A percentile compares a stretch with the other conserved stretches of the same genome.
Evolutionary conservation across 768 basidiomycete species (phyloP).

Genomic region (Cyclocybe aegerita): DNA sequence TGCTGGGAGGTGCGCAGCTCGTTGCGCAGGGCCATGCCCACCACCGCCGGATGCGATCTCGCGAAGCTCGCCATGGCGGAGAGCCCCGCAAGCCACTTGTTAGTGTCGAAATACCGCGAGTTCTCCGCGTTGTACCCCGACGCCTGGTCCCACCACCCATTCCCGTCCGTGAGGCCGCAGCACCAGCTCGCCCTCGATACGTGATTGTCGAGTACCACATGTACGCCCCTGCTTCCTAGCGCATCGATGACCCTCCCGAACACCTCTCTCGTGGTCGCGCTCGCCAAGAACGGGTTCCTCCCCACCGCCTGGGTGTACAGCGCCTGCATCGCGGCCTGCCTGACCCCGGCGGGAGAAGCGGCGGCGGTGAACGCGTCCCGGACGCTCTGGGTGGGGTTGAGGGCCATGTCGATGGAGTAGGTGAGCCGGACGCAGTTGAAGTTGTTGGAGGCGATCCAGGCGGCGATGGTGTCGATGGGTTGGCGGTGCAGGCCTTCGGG

Average conservation of each 20-base stretch:
- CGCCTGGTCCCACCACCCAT: slow-evolving; percentile 18
- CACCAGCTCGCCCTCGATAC: slow-evolving; percentile 20
- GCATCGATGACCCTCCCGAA: slow-evolving; percentile 17
- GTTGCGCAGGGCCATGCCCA: slow-evolving; percentile 20
- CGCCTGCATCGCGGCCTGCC: slow-evolving; percentile 7
- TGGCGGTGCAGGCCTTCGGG: slow-evolving; percentile 19
- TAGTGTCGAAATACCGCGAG: slow-evolving; percentile 16
- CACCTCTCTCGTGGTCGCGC: slow-evolving; percentile 11
- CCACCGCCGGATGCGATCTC: slow-evolving; percentile 12
- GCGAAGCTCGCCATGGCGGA: slow-evolving; percentile 14
- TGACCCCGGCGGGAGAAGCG: slow-evolving; percentile 13
- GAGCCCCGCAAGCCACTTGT: slow-evolving; percentile 18
- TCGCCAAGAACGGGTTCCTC: slow-evolving; percentile 15
- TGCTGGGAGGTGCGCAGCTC: slow-evolving; percentile 13
- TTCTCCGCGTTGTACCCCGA: slow-evolving; percentile 18
- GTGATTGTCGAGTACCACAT: slow-evolving; percentile 21
- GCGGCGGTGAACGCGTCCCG: slow-evolving; percentile 16
- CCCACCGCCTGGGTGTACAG: slow-evolving; percentile 11
- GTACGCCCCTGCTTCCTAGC: slow-evolving; percentile 3
- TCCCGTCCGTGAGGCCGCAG: slow-evolving; percentile 16
- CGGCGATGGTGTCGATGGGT: slow-evolving; percentile 14
- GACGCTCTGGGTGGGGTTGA: slow-evolving; percentile 15
- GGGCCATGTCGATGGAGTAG: slow-evolving; percentile 19
- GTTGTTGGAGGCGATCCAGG: slow-evolving; percentile 16
- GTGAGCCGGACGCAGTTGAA: slow-evolving; percentile 22